A percentile compares a stretch with the other conserved stretches of the same genome.
Evolutionary conservation across 768 basidiomycete genomes (phyloP).

Genomic region (Coprinopsis marcescibilis): DNA sequence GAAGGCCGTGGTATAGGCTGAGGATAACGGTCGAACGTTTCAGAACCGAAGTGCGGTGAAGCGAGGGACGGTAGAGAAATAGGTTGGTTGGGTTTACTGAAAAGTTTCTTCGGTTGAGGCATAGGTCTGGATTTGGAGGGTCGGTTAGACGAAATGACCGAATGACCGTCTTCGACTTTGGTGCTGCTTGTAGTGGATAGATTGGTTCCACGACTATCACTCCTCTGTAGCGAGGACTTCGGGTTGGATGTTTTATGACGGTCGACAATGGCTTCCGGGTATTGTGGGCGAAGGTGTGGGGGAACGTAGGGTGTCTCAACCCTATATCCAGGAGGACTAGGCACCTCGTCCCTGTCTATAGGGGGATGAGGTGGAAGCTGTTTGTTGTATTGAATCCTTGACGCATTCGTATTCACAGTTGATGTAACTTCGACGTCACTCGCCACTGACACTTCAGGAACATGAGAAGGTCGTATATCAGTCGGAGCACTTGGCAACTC

Average conservation of each 20-base stretch:
- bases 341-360: background rate
- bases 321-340: background rate
- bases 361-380: slow-evolving; percentile 10
- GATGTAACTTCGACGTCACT: slow-evolving; percentile 4
- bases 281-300: background rate
- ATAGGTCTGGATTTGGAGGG: background rate
- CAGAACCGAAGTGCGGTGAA: background rate
- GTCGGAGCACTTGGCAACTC: too few species aligned
- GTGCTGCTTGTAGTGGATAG: slow-evolving; percentile 8
- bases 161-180: slow-evolving; percentile 10
- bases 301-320: background rate
- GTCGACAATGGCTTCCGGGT: background rate
- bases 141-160: background rate
- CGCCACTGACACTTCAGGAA: background rate
- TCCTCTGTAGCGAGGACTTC: background rate
- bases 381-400: slow-evolving; percentile 5
- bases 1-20: background rate
- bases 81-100: background rate
- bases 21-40: slow-evolving; percentile 3
- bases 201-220: background rate
- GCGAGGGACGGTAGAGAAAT: background rate
- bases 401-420: background rate
- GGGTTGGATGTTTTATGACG: background rate
- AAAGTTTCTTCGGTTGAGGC: background rate
- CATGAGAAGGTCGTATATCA: background rate